Base-by-base conservation (phyloP, 352 stramenopile genomes). In the Hyaloperonospora brassicae region DNA sequence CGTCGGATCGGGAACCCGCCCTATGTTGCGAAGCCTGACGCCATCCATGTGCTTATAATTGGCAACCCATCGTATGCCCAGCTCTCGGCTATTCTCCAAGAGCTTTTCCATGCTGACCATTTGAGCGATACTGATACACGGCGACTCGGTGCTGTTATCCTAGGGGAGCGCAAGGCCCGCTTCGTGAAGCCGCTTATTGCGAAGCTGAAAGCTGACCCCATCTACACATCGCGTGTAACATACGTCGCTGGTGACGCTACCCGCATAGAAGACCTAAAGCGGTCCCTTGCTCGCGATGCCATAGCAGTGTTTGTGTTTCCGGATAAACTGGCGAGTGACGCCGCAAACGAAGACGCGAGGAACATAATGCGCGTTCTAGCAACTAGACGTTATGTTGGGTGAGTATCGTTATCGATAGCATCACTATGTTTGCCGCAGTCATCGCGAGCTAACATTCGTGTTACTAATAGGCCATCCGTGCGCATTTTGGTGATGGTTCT, bases 91-190 rank as follows among this genome's bases (percentile, higher is more conserved):
- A 93, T 89, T 53, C 54, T 95, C 13, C 70, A 79, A 22, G 86
- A 95, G 53, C 70, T 95, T n/a, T 93, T 95, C 23, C 86, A 95
- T 44, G 78, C 83, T 48, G 86, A 95, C 57, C 86, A 95, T 52
- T 38, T 72, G 6, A 69, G 53, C 3, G 66, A 73, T 21, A 49
- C 51, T 2, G 64, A 80, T 43, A 62, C 72, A 5, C 71, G 86
- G 9, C 62, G 70, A 25, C 62, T 89, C 17, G 67, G 88, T 52
- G 77, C 78, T 7, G 79, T 93, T 24, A 68, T 93, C 2, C 55
- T 93, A 17, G 83, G 77, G 4, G 77, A 89, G 1, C 63, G 67
- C 13, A 83, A 76, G 45, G 76, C 76, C 7, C 86, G 84, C 51
- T 93, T 87, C 54, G 79, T 72, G 0, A 87, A 86, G 22, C 72